phyloP scores from a whole-genome alignment of 202 grass and related monocot species.

The Carex sylvatica region DNA sequence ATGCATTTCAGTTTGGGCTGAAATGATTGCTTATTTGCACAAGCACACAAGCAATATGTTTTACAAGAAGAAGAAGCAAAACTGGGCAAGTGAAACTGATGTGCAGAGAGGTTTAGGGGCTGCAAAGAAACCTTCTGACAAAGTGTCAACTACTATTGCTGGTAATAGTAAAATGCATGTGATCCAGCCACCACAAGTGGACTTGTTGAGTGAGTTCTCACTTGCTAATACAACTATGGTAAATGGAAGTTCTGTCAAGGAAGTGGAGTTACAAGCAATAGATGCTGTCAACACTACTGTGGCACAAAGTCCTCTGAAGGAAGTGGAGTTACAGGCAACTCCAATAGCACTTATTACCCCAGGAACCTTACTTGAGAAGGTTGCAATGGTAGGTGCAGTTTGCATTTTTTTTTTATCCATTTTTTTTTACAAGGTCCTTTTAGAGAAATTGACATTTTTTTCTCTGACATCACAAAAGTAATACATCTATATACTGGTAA shows the following conservation, averaged over 20 bases:
- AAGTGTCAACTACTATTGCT: not conserved
- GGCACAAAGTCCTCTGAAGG: not conserved
- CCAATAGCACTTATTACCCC: not conserved
- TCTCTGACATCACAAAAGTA: not conserved
- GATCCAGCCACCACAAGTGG: slow-evolving; percentile 38
- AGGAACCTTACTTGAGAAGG: not conserved
- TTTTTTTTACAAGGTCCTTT: not conserved
- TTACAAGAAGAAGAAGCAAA: not conserved
- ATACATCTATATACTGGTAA: not conserved
- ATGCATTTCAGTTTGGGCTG: slow-evolving; percentile 35
- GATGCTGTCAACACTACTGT: slow-evolving; percentile 11
- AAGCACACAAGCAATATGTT: slow-evolving; percentile 25
- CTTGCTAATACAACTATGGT: slow-evolving; percentile 21
- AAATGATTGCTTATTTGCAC: slow-evolving; percentile 33
- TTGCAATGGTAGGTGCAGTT: not conserved
- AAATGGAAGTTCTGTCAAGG: slow-evolving; percentile 21
- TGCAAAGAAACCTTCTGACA: not conserved
- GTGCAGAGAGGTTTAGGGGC: not conserved
- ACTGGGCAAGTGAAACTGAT: not conserved
- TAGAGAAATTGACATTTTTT: too few relatives aligned
- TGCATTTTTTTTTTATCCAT: not conserved
- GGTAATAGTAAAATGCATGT: slow-evolving; percentile 19
- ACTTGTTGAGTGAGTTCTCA: slow-evolving; percentile 54
- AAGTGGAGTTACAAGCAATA: slow-evolving; percentile 15
- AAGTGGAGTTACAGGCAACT: not conserved